A percentile compares a stretch with the other conserved stretches of the same genome.
These are phyloP conservation scores for Diaporthe citri DNA, from an alignment of 2,329 filamentous ascomycete genomes.

Conservation along the genomic window DNA sequence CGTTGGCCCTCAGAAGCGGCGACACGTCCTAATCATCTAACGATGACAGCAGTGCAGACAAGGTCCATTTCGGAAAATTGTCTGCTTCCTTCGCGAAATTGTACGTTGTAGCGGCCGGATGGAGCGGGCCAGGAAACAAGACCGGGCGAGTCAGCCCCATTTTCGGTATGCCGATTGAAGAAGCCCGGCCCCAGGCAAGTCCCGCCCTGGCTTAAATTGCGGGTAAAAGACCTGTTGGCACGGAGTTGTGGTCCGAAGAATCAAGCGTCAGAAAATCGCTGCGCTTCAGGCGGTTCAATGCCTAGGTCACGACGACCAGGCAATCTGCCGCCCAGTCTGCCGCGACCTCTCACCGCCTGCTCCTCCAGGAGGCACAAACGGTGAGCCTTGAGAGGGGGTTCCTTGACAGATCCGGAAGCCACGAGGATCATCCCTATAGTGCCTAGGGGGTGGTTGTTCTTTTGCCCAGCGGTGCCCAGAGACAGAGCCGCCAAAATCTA, in stretches of 20 bases:
- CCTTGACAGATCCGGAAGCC: not conserved
- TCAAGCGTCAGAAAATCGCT: slow-evolving; percentile 4
- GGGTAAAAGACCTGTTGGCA: slow-evolving; percentile 20
- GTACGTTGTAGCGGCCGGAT: slow-evolving; percentile 13
- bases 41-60: not conserved
- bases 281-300: slow-evolving; percentile 29
- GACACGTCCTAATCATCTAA: not conserved
- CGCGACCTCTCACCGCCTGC: slow-evolving; percentile 17
- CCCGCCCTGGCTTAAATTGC: slow-evolving; percentile 19
- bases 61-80: not conserved
- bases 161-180: slow-evolving; percentile 26
- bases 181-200: slow-evolving; percentile 8
- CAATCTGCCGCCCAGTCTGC: slow-evolving; percentile 24
- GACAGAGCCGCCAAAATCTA: slow-evolving; percentile 11
- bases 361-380: slow-evolving; percentile 2
- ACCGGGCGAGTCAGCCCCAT: slow-evolving; percentile 26
- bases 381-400: slow-evolving; percentile 19
- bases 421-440: slow-evolving; percentile 15
- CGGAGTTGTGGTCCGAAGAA: slow-evolving; percentile 36
- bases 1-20: not conserved
- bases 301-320: not conserved
- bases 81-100: not conserved
- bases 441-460: not conserved
- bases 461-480: not conserved
- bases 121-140: slow-evolving; percentile 6